Evolutionary conservation across 768 basidiomycete species (phyloP), one percentile per base, ranked within the genome.

Genomic region (Amanita jacksonii): DNA sequence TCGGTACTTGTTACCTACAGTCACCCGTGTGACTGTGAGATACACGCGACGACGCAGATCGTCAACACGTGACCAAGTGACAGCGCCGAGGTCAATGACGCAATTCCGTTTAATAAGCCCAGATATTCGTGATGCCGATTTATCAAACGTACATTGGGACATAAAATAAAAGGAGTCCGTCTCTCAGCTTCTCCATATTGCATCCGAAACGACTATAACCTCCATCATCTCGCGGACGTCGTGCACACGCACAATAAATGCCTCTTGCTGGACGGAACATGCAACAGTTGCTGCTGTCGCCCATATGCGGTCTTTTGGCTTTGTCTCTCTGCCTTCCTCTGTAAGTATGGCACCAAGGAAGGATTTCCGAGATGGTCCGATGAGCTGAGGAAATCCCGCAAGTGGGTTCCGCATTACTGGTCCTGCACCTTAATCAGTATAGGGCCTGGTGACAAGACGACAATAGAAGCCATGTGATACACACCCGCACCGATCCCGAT

Each of bases 321-420:
- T 50, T 1, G 81, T 79, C 52, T 73, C 57, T 15, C 76, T 62
- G 1, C 80, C 73, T 12, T 66, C 60, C 38, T 68, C 58, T 3
- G 68, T 64, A 9, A 90, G 69, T 16, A 90, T 67, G 2, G 62
- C 59, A 0, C 89, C 90, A 7, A 94, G 65, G 59, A 93, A 90
- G 0, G 85, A 81, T 58, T 98, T 98, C 38, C 82, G 67, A 8
- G 89, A 93, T 1, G 79, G 60, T 2, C 91, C 91, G 20, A 94
- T 73, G 4, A 98, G 68, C 15, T 70, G 62, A 0, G 85, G 76
- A 57, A 80, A 75, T 28, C 81, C 74, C 39, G 61, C 60, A 23
- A 85, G 62, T 3, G 68, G 64, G 48, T 82, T 85, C 33, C 60
- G 60, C 37, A 24, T 51, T 40, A 16, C 47, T 45, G 19, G 33